These are phyloP conservation scores for Alternaria arborescens DNA, from an alignment of 2,329 filamentous ascomycete genomes.

Conservation along the genomic window DNA sequence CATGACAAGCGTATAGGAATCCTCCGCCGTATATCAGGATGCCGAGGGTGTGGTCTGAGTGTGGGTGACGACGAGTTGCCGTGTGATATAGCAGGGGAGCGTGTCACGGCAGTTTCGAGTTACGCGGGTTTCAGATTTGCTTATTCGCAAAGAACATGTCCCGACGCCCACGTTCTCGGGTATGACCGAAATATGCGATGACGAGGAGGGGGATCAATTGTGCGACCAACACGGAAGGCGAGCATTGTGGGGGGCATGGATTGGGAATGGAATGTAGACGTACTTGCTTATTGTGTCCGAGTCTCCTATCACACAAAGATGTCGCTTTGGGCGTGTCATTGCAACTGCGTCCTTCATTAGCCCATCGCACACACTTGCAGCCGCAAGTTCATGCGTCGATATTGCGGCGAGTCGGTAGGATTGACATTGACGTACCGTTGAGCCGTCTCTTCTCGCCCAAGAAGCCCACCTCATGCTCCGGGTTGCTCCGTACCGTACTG, in stretches of 20 bases:
- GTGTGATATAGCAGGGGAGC: slow-evolving; percentile 18
- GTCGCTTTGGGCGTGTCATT: slow-evolving; percentile 93
- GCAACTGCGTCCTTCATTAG: slow-evolving; percentile 69
- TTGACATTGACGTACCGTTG: slow-evolving; percentile 72
- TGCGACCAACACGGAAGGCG: slow-evolving; percentile 4
- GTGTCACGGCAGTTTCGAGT: slow-evolving; percentile 29
- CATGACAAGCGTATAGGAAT: slow-evolving; percentile 16
- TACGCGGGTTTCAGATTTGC: slow-evolving; percentile 9
- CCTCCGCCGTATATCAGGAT: neutral
- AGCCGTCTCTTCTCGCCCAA: slow-evolving; percentile 88
- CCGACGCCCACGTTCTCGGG: slow-evolving; percentile 22
- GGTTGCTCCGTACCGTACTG: slow-evolving; percentile 91
- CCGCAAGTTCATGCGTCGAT: neutral
- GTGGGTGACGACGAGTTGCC: slow-evolving; percentile 1
- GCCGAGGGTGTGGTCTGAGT: neutral
- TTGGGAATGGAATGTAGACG: slow-evolving; percentile 48
- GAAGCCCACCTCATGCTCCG: slow-evolving; percentile 88
- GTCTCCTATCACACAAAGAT: slow-evolving; percentile 90
- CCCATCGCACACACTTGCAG: slow-evolving; percentile 11
- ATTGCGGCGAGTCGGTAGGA: neutral
- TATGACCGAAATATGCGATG: slow-evolving; percentile 3
- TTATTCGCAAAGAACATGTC: slow-evolving; percentile 16
- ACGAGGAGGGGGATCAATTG: neutral
- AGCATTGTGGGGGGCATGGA: slow-evolving; percentile 6
- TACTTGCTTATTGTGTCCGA: slow-evolving; percentile 90